Base-by-base conservation (phyloP, 805 yeast genomes). In the Wickerhamomyces canadensis region DNA sequence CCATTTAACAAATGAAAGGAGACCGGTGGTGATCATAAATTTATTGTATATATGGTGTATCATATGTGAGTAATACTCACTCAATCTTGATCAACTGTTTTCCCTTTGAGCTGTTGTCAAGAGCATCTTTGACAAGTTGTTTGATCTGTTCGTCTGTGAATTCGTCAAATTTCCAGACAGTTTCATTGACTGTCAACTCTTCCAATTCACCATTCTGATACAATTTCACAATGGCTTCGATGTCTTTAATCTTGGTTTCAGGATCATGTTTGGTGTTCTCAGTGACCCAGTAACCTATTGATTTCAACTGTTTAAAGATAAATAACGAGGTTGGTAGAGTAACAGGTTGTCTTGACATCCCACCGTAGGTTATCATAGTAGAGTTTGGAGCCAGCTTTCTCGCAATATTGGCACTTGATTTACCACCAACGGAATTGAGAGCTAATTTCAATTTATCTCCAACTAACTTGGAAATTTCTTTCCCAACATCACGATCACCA, bases 261-360 rank as follows among this genome's bases (percentile, higher is more conserved):
- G 93, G 91, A 48, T 82, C 62, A 36, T 64, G 59, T 41, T 72
- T 70, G 35, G 75, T 68, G 65, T 78, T 78, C 31, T 67, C 77
- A 11, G 96, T 84, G 40, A 88, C 79, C 99, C 99, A 93, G 65
- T 84, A 93, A 0, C 99, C 99, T 21, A 79, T 74, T 36, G 88
- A 78, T 6, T 83, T 78, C 38, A 93, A 62, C 54, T 89, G 84
- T 61, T 91, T 93, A 70, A 93, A 93, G 46, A 93, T 89, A 55
- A 85, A 85, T 42, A 85, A 65, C 0, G 95, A 77, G 1, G 96
- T 87, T 27, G 98, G 96, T 38, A 93, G 62, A n/a, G 76, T 74
- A 10, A 93, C 94, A 2, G 98, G 98, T 63, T 86, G 89, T 69
- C 81, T 79, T 4, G 97, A 86, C 98, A 93, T 93, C 27, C 95